Conservation (phyloP, 2,329 filamentous ascomycete genomes). For the Aureobasidium sp. region DNA sequence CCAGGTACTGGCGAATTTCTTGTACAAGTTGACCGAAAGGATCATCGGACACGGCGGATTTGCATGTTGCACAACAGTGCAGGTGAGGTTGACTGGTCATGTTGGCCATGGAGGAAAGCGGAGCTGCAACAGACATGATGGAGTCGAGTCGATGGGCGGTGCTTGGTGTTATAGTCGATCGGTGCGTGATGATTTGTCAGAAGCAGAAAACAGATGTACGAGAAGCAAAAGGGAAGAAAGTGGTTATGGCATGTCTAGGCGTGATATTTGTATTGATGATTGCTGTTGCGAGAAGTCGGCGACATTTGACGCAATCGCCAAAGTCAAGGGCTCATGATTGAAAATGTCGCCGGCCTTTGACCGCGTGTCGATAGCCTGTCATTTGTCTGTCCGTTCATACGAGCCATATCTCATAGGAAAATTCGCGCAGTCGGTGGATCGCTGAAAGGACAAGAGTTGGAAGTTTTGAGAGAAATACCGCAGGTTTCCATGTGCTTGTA, state of each 20-base stretch:
- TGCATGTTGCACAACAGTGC: slow-evolving; percentile 1
- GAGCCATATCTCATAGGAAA: background rate
- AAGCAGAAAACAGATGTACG: background rate
- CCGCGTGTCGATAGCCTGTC: background rate
- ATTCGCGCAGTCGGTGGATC: background rate
- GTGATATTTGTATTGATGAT: background rate
- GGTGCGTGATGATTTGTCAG: background rate
- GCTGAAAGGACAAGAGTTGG: background rate
- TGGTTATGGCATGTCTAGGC: background rate
- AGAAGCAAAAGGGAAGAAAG: background rate
- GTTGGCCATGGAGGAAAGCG: background rate
- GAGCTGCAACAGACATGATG: background rate
- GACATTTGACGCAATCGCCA: background rate
- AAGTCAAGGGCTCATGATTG: background rate
- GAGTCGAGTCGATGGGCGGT: background rate
- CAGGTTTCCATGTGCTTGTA: no score
- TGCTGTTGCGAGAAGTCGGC: background rate
- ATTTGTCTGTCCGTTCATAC: background rate
- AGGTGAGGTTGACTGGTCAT: background rate
- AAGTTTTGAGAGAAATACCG: background rate
- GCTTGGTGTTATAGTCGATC: background rate
- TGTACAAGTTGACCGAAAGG: slow-evolving; percentile 62
- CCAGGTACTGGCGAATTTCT: slow-evolving; percentile 65
- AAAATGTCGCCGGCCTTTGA: slow-evolving; percentile 4
- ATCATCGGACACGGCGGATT: background rate